phyloP scores from a whole-genome alignment of 1,139 yeast species.

The Kodamaea arcana region DNA sequence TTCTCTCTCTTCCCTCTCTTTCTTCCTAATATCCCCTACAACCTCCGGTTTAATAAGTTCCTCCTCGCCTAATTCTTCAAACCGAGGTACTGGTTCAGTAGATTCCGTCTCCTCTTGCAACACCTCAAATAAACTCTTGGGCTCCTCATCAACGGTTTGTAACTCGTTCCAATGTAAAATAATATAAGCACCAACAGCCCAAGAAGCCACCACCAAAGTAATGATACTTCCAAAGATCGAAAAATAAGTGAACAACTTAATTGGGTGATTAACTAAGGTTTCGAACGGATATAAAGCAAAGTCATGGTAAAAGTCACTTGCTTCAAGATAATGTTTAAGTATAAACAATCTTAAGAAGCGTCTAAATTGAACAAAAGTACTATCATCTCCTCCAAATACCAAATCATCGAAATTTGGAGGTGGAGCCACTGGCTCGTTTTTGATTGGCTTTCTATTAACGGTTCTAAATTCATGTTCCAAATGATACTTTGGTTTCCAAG shows the following conservation, averaged over 20 bases:
- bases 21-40: not conserved
- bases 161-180: constrained; percentile 7
- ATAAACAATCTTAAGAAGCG: constrained; percentile 20
- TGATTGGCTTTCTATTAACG: constrained; percentile 34
- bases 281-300: constrained; percentile 40
- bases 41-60: constrained; percentile 1
- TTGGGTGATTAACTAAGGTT: constrained; percentile 42
- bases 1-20: not conserved
- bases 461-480: constrained; percentile 47
- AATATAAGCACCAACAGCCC: constrained; percentile 30
- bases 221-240: constrained; percentile 34
- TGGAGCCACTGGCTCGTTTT: constrained; percentile 35
- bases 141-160: constrained; percentile 2
- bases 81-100: not conserved
- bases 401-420: constrained; percentile 39
- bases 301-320: constrained; percentile 31
- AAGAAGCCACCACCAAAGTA: constrained; percentile 39
- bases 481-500: constrained; percentile 59
- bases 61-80: constrained; percentile 7
- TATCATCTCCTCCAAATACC: constrained; percentile 20
- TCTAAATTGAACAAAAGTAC: constrained; percentile 16
- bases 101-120: not conserved
- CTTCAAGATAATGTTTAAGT: constrained; percentile 21
- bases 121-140: not conserved
- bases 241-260: constrained; percentile 46